A percentile compares a stretch with the other conserved stretches of the same genome.
These are phyloP conservation scores for Toxicodendron radicans DNA, from an alignment of 345 rosid genomes.

Conservation along the genomic window DNA sequence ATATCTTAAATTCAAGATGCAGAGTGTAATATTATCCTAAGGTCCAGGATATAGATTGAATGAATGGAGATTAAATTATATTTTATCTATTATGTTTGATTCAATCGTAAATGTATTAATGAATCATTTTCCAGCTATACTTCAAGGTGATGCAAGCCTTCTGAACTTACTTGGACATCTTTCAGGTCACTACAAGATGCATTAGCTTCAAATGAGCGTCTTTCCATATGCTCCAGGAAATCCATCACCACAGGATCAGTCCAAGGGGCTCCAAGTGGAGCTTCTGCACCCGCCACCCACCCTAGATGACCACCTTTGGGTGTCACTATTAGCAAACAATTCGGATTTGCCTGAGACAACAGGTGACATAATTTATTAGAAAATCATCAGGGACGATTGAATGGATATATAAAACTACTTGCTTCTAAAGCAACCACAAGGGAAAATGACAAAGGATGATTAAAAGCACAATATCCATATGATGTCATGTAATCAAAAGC, in stretches of 20 bases:
- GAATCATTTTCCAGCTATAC: conserved; percentile 23
- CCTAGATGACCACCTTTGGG: conserved; percentile 92
- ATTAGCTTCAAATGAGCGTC: conserved; percentile 19
- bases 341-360: conserved; percentile 57
- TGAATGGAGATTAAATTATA: neutral
- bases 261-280: conserved; percentile 86
- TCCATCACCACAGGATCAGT: conserved; percentile 78
- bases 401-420: too few species aligned
- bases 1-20: too few species aligned
- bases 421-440: neutral
- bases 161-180: conserved; percentile 15
- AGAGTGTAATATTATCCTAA: too few species aligned
- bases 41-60: neutral
- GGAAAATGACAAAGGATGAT: neutral
- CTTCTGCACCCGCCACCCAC: conserved; percentile 82
- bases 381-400: neutral
- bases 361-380: neutral
- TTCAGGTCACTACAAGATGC: conserved; percentile 15
- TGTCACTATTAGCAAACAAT: conserved; percentile 82
- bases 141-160: conserved; percentile 29
- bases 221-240: conserved; percentile 71
- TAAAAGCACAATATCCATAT: too few species aligned
- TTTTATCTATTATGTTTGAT: neutral
- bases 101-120: neutral
- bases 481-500: neutral